Conservation (phyloP, 2,329 filamentous ascomycete genomes). For the Sporothrix euskadiensis region DNA sequence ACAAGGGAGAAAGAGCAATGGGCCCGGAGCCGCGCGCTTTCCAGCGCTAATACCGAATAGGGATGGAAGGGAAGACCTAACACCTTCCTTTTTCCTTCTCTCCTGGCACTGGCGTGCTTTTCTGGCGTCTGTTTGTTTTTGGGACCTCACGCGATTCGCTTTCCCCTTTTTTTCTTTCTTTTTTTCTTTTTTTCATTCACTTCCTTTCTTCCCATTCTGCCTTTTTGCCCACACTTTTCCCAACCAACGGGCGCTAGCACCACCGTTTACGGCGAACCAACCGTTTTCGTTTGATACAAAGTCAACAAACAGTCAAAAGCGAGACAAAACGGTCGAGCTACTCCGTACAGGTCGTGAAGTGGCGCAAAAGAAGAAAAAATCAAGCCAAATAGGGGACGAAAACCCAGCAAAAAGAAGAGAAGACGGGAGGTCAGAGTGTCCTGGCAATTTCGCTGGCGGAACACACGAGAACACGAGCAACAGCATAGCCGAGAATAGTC, state of each 20-base stretch:
- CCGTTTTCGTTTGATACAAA: conserved; percentile 15
- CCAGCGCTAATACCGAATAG: neutral
- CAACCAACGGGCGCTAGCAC: neutral
- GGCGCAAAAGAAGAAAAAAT: neutral
- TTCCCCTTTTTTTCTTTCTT: neutral
- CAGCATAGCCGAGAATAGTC: conserved; percentile 1
- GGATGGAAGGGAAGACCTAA: neutral
- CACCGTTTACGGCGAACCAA: conserved; percentile 18
- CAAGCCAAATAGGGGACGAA: neutral
- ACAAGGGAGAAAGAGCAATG: conserved; percentile 5
- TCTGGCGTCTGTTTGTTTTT: conserved; percentile 1
- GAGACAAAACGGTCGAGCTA: conserved; percentile 13
- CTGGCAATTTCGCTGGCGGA: neutral
- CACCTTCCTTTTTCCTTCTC: conserved; percentile 9
- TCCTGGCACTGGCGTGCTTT: neutral
- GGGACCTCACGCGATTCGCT: neutral
- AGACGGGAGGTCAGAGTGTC: neutral
- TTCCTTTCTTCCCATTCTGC: neutral
- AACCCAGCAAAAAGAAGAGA: neutral
- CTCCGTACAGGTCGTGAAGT: neutral
- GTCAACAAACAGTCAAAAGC: neutral
- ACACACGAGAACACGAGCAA: neutral
- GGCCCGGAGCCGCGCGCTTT: conserved; percentile 19
- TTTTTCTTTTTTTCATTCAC: too few species aligned
- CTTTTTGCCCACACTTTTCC: neutral